A percentile compares a stretch with the other conserved stretches of the same genome.
Evolutionary conservation across 2,329 filamentous ascomycete species (phyloP).

Genomic region (Hymenoscyphus infarciens): DNA sequence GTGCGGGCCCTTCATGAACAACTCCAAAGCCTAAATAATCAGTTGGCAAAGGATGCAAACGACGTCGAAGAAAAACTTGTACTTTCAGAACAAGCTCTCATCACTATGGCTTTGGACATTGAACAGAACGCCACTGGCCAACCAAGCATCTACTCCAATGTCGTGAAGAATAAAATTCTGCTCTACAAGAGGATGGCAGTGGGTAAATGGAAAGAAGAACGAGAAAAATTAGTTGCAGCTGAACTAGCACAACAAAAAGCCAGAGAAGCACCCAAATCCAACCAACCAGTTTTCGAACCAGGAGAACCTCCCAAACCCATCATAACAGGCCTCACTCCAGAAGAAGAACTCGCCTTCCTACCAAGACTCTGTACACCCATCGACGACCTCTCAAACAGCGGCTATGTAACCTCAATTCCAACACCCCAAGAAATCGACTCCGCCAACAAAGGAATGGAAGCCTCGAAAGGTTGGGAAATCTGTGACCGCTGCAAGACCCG

Average conservation of each 20-base stretch:
- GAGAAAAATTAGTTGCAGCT: conserved; percentile 42
- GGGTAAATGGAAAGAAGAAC: conserved; percentile 67
- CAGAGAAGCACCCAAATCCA: conserved; percentile 35
- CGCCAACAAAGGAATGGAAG: conserved; percentile 61
- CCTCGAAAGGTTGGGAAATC: conserved; percentile 74
- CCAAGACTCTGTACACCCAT: conserved; percentile 62
- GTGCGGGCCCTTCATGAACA: conserved; percentile 63
- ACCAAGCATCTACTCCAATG: conserved; percentile 70
- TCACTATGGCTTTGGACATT: conserved; percentile 67
- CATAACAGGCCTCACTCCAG: conserved; percentile 63
- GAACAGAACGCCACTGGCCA: conserved; percentile 75
- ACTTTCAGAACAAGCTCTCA: conserved; percentile 62
- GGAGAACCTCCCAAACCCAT: conserved; percentile 49
- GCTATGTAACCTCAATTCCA: conserved; percentile 72
- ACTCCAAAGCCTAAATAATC: conserved; percentile 63
- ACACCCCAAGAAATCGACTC: conserved; percentile 61
- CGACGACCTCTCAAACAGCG: conserved; percentile 58
- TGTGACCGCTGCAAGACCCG: conserved; percentile 84
- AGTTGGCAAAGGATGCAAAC: conserved; percentile 51
- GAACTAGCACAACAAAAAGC: conserved; percentile 26
- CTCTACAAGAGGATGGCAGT: conserved; percentile 71
- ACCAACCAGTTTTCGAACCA: conserved; percentile 31
- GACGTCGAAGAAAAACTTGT: conserved; percentile 51
- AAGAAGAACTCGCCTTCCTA: conserved; percentile 67
- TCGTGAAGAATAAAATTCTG: conserved; percentile 78